Percentiles rank a stretch among this genome's conserved stretches.
Conservation (phyloP, 495 filamentous ascomycete genomes). For the Penicillium crystallinum region DNA sequence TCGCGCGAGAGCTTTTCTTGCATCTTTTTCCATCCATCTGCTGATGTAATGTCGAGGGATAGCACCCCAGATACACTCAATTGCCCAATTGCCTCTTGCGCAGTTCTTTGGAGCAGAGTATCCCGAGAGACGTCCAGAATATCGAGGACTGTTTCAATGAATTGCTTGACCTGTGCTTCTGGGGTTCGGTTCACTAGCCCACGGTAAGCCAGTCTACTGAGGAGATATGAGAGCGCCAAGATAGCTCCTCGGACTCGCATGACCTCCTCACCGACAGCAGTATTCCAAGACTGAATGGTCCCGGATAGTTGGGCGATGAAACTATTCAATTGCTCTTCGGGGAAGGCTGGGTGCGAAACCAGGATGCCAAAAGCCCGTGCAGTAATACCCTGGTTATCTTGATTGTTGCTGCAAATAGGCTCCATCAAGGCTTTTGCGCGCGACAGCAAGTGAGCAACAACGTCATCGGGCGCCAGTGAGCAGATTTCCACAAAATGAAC, state of each 20-base stretch:
- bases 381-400: conserved; percentile 54
- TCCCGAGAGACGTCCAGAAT: conserved; percentile 51
- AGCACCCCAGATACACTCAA: conserved; percentile 64
- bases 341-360: conserved; percentile 54
- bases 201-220: conserved; percentile 55
- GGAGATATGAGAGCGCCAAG: conserved; percentile 51
- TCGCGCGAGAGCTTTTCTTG: conserved; percentile 55
- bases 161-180: conserved; percentile 30
- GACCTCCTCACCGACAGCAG: conserved; percentile 54
- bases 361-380: conserved; percentile 76
- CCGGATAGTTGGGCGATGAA: conserved; percentile 38
- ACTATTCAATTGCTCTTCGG: conserved; percentile 27
- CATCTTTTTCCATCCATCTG: conserved; percentile 38
- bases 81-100: conserved; percentile 65
- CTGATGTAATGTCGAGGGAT: conserved; percentile 32
- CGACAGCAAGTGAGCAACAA: conserved; percentile 45
- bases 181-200: conserved; percentile 25
- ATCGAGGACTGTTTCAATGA: conserved; percentile 38
- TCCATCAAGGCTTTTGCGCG: conserved; percentile 47
- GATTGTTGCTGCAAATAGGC: conserved; percentile 64
- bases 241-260: conserved; percentile 58
- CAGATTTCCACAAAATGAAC: conserved; percentile 62
- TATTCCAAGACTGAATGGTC: conserved; percentile 45
- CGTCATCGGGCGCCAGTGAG: conserved; percentile 52
- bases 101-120: conserved; percentile 51